Base-by-base conservation (phyloP, 2,329 filamentous ascomycete genomes). In the Venturia asperata region DNA sequence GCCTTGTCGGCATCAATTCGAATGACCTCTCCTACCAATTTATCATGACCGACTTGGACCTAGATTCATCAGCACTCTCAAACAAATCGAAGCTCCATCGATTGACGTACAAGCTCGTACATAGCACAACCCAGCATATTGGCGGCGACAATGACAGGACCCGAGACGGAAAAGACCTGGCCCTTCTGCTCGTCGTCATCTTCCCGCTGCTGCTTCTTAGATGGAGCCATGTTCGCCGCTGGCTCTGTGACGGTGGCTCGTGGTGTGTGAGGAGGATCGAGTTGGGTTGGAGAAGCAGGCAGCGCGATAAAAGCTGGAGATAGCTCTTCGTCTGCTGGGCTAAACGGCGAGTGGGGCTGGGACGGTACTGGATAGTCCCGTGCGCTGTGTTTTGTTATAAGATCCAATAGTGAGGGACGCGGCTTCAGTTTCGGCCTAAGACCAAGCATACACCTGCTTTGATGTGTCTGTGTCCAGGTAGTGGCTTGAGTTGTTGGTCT, bases 41-140 rank as follows among this genome's bases (percentile, higher is more conserved):
- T 86, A 75, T 96, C 91, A 75, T 96, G 87, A 72, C 94, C 92
- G 72, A 99, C 93, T 81, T 85, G 89, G 77, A 95, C 92, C 90
- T 93, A 74, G 13, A 6, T 61, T 62, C 5, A 41, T 66, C 19
- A 64, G 39, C 19, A 64, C 37, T 21, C 15, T 37, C 1, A 24
- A 34, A 42, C 27, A 7, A 21, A 49, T 10, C 17, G 24, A 34
- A 45, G 49, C 27, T 37, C 39, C 69, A 58, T 66, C 52, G 30
- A 64, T 52, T 55, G 42, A 77, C 86, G 72, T 83, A 92, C 92
- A 82, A 99, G 84, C 82, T 99, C 94, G 86, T 97, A 97, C 94
- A 99, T 99, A 78, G 94, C 92, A 84, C 94, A 94, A 78, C 94
- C 94, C 75, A 93, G 91, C 92, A 99, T 96, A 79, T 97, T 88